phyloP scores from a whole-genome alignment of 768 basidiomycete species.

The Serendipita vermifera region DNA sequence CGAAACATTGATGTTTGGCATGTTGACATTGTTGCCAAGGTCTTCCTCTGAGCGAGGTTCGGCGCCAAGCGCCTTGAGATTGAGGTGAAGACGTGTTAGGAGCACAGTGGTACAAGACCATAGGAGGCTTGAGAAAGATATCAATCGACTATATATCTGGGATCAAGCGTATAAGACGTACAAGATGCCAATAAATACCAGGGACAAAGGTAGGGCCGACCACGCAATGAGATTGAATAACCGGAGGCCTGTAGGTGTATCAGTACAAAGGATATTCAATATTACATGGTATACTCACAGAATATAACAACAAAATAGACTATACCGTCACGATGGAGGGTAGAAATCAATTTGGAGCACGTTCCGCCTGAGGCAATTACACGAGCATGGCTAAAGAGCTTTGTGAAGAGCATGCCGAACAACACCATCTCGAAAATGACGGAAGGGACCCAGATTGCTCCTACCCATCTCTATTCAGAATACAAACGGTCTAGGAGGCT shows the following conservation, averaged over 20 bases:
- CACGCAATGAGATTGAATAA: conserved; percentile 5
- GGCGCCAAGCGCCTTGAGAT: neutral
- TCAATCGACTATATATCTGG: too few species aligned
- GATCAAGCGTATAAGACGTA: neutral
- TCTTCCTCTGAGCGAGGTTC: too few species aligned
- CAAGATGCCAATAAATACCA: conserved; percentile 5
- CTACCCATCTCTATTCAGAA: too few species aligned
- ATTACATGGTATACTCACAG: too few species aligned
- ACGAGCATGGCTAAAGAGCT: neutral
- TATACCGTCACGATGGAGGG: neutral
- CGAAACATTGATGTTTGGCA: too few species aligned
- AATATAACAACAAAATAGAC: conserved; percentile 1
- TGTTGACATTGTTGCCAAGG: too few species aligned
- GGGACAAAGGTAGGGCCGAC: neutral
- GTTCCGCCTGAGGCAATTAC: neutral
- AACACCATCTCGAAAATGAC: neutral
- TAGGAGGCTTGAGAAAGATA: neutral
- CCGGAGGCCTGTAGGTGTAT: too few species aligned
- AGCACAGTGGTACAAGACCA: conserved; percentile 8
- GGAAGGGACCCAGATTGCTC: conserved; percentile 4
- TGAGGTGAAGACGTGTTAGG: conserved; percentile 3
- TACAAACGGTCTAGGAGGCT: too few species aligned
- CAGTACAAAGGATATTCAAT: too few species aligned
- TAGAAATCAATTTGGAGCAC: neutral
- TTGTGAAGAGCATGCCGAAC: neutral